phyloP scores from a whole-genome alignment of 2,329 filamentous ascomycete genomes.

The Cladosporium sp. region DNA sequence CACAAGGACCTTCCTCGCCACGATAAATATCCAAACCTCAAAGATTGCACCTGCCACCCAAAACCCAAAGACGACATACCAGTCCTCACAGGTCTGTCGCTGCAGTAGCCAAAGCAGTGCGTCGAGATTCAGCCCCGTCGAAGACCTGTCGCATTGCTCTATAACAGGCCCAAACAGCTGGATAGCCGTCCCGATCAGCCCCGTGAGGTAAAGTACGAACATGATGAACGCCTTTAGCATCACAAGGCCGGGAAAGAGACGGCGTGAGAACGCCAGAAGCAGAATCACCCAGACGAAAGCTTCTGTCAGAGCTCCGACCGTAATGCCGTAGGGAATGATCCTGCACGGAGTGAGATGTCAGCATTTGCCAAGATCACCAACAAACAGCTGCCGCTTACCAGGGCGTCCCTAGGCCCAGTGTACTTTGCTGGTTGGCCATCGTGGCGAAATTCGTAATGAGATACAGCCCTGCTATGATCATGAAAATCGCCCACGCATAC shows the following conservation, averaged over 20 bases:
- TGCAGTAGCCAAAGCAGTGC: slow-evolving; percentile 59
- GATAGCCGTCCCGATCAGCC: slow-evolving; percentile 55
- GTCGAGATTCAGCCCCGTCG: slow-evolving; percentile 44
- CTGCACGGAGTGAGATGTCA: slow-evolving; percentile 31
- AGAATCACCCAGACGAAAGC: slow-evolving; percentile 54
- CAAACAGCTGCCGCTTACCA: slow-evolving; percentile 41
- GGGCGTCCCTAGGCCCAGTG: slow-evolving; percentile 49
- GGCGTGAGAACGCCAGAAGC: slow-evolving; percentile 49
- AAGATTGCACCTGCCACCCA: slow-evolving; percentile 57
- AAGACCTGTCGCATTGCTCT: slow-evolving; percentile 53
- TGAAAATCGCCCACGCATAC: slow-evolving; percentile 59
- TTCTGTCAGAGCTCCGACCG: slow-evolving; percentile 50
- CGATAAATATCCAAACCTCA: slow-evolving; percentile 60
- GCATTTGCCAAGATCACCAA: background rate
- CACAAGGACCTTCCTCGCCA: slow-evolving; percentile 34
- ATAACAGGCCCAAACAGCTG: slow-evolving; percentile 50
- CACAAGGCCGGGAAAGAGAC: slow-evolving; percentile 53
- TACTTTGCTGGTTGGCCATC: slow-evolving; percentile 53
- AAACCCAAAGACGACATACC: slow-evolving; percentile 58
- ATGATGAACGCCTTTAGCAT: slow-evolving; percentile 56
- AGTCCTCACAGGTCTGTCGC: slow-evolving; percentile 57
- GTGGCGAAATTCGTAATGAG: slow-evolving; percentile 55
- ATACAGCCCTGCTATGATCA: slow-evolving; percentile 52
- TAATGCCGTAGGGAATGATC: slow-evolving; percentile 60
- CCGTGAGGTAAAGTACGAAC: slow-evolving; percentile 56